Base-by-base conservation (phyloP, 73 alveolate species). In the Uronychia setigera region DNA sequence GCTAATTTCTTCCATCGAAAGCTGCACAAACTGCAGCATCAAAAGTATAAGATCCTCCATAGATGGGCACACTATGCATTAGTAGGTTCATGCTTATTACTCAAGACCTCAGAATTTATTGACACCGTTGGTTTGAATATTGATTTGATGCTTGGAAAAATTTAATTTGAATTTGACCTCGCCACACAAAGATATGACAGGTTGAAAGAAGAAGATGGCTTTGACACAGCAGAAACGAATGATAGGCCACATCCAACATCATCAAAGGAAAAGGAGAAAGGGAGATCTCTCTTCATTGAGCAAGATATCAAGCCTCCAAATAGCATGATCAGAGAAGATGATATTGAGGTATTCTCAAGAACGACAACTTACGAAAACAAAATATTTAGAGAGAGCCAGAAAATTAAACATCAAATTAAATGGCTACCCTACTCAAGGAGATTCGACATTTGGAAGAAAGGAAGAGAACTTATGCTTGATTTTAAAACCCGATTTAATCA, bases 1-100 rank as follows among this genome's bases (percentile, higher is more conserved):
- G 85, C 87, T 19, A 35, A 88, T 35, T 88, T 60, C 78, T 83
- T 57, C 35, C 81, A 83, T 32, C 33, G 94, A 31, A 82, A 86
- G 30, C 74, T 76, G 25, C 76, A 83, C 85, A 87, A 46, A 11
- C 32, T 88, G 77, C 85, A 88, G 76, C 94, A 83, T 34, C 80
- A 88, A 57, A 88, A 88, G 78, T 88, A 88, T 32, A 74, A 79
- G 77, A 59, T 88, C 30, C 85, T 88, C 32, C 88, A 82, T 58
- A 83, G 94, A 77, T 88, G 94, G 94, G 94, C 94, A 58, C 94
- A 88, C 75, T 83, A 60, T 83, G 94, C 94, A 0, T 80, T 88
- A 78, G 93, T 87, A 87, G 80, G 84, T 58, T 13, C 11, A 11
- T 59, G 32, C 29, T 28, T 58, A 31, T 75, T 77, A 33, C 31